Evolutionary conservation across 2,329 filamentous ascomycete genomes (phyloP), one percentile per base, ranked within the genome.

Genomic region (Sporothrix variecibatus): DNA sequence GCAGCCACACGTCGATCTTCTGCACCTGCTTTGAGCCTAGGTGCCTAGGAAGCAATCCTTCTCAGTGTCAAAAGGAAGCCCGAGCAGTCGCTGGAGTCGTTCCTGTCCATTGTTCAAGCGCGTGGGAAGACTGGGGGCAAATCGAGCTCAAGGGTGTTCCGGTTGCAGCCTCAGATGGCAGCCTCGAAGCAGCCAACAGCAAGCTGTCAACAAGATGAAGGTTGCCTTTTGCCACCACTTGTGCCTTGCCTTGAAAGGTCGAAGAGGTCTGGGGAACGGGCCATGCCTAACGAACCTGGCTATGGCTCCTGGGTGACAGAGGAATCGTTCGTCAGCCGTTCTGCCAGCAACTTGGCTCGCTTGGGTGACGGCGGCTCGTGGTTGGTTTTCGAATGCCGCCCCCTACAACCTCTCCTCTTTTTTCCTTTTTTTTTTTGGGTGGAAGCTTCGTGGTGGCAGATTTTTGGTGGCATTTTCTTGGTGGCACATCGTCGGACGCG

Each of bases 1-100:
- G 62, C 38, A 67, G 62, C 62, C 62, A 67, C n/a, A 28, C 23
- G 62, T 67, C 62, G 62, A 67, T 67, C 62, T 46, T 67, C 38
- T 46, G 62, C 38, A 28, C 62, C n/a, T 26, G 12, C 8, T 64
- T 64, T 43, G 60, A 65, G 34, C 34, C 60, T 23, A 43, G 34
- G 60, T 9, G 17, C 5, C 28, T 20, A 38, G 28, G 34, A 43
- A 26, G 60, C 60, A 65, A 49, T 43, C 60, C 34, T 43, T 65
- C n/a, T 65, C n/a, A 40, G 34, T 40, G 60, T 15, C 11, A 20
- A 56, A 20, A 28, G 46, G 23, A 23, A 28, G 11, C 3, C 9
- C 4, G 12, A 15, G 51, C 23, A 28, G 51, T 3, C 12, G 20
- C 34, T 34, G 34, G 34, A 5, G 34, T n/a, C 23, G 51, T 56